These are phyloP conservation scores for Hypomyces perniciosus DNA, from an alignment of 2,329 filamentous ascomycete species.

Conservation along the genomic window DNA sequence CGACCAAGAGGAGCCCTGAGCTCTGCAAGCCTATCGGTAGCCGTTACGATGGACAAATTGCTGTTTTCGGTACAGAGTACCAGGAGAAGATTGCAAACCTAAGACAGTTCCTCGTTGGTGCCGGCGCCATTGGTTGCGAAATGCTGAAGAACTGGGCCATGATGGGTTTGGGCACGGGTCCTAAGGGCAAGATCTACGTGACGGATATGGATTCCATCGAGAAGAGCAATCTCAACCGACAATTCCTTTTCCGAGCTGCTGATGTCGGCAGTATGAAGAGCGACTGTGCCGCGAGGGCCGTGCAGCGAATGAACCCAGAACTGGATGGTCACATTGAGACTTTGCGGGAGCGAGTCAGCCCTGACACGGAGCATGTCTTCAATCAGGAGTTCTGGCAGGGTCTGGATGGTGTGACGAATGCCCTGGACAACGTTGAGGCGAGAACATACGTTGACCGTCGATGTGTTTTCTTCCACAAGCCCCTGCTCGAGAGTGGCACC, in stretches of 20 bases:
- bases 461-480: constrained; percentile 98
- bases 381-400: constrained; percentile 86
- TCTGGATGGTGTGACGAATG: constrained; percentile 91
- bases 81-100: constrained; percentile 90
- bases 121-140: constrained; percentile 95
- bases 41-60: constrained; percentile 95
- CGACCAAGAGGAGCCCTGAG: constrained; percentile 70
- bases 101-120: constrained; percentile 90
- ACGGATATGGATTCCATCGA: constrained; percentile 99
- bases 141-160: constrained; percentile 99
- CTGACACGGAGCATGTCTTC: constrained; percentile 90
- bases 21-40: constrained; percentile 78
- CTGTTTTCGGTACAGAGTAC: constrained; percentile 87
- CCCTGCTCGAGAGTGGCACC: constrained; percentile 91
- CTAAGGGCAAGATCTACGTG: constrained; percentile 81
- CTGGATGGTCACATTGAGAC: constrained; percentile 78
- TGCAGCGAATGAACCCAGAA: constrained; percentile 92
- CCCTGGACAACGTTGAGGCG: constrained; percentile 94
- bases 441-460: constrained; percentile 93
- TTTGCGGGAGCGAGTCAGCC: constrained; percentile 82
- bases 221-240: constrained; percentile 96
- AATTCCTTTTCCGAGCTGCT: constrained; percentile 89
- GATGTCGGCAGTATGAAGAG: constrained; percentile 98
- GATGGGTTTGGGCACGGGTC: constrained; percentile 88
- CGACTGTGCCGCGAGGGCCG: constrained; percentile 84